A percentile compares a stretch with the other conserved stretches of the same genome.
Conservation (phyloP, 768 basidiomycete genomes). For the Cystofilobasidium ferigula region DNA sequence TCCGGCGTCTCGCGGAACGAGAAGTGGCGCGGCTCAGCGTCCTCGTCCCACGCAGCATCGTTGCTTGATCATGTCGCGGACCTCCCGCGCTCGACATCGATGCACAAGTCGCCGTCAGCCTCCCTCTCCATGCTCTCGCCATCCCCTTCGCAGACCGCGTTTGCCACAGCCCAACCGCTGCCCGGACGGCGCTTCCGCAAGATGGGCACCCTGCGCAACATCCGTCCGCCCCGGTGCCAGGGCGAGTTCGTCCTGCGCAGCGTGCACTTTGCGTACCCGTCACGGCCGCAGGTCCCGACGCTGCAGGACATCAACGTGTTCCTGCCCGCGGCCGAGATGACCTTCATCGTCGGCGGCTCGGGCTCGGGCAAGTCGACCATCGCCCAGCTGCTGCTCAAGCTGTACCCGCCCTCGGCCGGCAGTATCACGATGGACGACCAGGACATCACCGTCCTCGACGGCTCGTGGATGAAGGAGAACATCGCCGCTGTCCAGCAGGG, state of each 20-base stretch:
- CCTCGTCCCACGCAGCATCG: neutral
- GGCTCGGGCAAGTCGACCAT: conserved; percentile 69
- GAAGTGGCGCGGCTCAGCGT: neutral
- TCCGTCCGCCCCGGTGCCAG: conserved; percentile 51
- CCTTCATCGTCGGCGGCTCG: conserved; percentile 67
- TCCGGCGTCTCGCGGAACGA: neutral
- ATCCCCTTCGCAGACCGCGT: conserved; percentile 8
- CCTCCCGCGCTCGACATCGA: neutral
- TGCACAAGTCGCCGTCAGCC: neutral
- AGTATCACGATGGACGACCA: conserved; percentile 70
- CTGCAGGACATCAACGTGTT: conserved; percentile 54
- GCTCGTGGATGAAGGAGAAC: conserved; percentile 54
- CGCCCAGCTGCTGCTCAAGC: conserved; percentile 53
- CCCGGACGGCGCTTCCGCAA: conserved; percentile 15
- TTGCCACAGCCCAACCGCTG: conserved; percentile 14
- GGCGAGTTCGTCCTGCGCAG: conserved; percentile 59
- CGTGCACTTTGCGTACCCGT: conserved; percentile 62
- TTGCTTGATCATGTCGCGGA: conserved; percentile 5
- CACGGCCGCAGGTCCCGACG: conserved; percentile 53
- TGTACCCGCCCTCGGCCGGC: conserved; percentile 59
- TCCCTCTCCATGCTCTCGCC: neutral
- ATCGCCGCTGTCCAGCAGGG: conserved; percentile 72
- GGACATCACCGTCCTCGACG: conserved; percentile 62
- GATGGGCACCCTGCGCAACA: conserved; percentile 47
- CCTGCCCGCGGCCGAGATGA: conserved; percentile 60